Conservation (phyloP, 345 rosid genomes). For the Cardamine resedifolia region DNA sequence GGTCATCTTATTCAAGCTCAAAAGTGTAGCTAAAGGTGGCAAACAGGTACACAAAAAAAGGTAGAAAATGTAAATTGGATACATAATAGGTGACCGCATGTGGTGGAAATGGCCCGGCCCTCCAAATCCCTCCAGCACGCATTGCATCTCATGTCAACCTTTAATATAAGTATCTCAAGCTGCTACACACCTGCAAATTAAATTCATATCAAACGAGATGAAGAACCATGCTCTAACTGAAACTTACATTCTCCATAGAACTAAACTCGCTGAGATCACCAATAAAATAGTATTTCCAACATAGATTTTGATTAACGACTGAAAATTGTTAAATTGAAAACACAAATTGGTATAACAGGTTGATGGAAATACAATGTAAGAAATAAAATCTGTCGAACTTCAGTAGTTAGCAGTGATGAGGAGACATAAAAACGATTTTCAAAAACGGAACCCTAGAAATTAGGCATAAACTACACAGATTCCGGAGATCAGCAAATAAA, state of each 20-base stretch:
- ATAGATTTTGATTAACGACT: not conserved
- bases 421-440: not conserved
- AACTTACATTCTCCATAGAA: not conserved
- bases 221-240: not conserved
- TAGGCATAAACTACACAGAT: not conserved
- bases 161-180: conserved; percentile 32
- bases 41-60: too few relatives aligned
- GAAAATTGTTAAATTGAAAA: conserved; percentile 1
- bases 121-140: conserved; percentile 97
- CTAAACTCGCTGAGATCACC: conserved; percentile 7
- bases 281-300: not conserved
- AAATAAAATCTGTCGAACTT: not conserved
- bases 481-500: not conserved
- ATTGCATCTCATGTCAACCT: conserved; percentile 85
- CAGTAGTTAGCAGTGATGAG: conserved; percentile 2
- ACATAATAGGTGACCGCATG: conserved; percentile 93
- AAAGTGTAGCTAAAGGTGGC: not conserved
- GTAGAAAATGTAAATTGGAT: too few relatives aligned
- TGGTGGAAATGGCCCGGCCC: conserved; percentile 84
- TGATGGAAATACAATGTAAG: not conserved
- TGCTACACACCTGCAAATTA: conserved; percentile 10
- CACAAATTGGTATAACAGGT: conserved; percentile 6
- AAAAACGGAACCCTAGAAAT: conserved; percentile 4
- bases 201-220: not conserved
- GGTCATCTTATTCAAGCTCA: conserved; percentile 38